phyloP scores from a whole-genome alignment of 495 filamentous ascomycete species.

The Patellaria atrata region DNA sequence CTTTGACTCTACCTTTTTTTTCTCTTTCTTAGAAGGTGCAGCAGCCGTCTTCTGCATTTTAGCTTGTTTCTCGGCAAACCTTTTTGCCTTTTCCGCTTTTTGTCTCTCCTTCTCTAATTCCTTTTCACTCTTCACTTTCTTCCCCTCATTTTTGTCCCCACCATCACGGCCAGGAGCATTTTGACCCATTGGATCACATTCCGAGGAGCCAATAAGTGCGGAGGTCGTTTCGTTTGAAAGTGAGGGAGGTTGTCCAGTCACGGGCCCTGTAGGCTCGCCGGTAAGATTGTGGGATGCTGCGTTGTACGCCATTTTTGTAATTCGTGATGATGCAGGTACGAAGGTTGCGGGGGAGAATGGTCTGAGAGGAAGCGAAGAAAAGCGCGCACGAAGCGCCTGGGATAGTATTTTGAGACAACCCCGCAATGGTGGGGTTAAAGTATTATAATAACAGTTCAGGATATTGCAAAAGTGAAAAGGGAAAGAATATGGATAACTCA shows the following conservation, averaged over 20 bases:
- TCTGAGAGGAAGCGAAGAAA: too few relatives aligned
- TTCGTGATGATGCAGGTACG: too few relatives aligned
- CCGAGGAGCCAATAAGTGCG: conserved; percentile 20
- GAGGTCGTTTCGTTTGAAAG: conserved; percentile 14
- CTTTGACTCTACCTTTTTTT: conserved; percentile 29
- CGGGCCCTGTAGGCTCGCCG: conserved; percentile 22
- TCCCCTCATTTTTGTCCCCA: conserved; percentile 23
- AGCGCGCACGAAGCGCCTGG: too few relatives aligned
- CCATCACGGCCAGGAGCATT: conserved; percentile 25
- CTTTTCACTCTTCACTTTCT: conserved; percentile 30
- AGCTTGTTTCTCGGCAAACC: conserved; percentile 45
- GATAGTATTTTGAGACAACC: too few relatives aligned
- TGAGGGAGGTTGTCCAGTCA: conserved; percentile 14
- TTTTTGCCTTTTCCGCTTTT: conserved; percentile 46
- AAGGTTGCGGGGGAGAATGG: too few relatives aligned
- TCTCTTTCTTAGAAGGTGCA: conserved; percentile 35
- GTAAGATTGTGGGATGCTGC: conserved; percentile 20
- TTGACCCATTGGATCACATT: conserved; percentile 27
- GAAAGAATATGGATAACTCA: too few relatives aligned
- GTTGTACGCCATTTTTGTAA: conserved; percentile 21
- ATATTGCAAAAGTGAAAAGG: too few relatives aligned
- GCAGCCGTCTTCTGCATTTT: conserved; percentile 29
- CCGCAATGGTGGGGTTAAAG: too few relatives aligned
- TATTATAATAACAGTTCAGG: too few relatives aligned
- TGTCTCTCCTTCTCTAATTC: conserved; percentile 41